Conservation (phyloP, 345 rosid species). For the Physaria fendleri region DNA sequence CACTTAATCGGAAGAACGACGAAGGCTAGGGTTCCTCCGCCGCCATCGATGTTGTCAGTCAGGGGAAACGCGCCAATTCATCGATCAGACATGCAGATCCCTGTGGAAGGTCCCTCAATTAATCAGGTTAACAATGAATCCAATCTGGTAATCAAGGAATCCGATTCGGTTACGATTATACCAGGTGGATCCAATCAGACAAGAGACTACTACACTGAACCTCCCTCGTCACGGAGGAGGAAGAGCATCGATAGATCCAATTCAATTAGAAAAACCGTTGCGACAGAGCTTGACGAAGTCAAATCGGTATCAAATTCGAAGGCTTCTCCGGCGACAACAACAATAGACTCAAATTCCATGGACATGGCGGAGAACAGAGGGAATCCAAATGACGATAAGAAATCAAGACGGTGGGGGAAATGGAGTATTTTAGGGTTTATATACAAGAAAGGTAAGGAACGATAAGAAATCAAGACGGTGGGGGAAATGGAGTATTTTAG, state of each 20-base stretch:
- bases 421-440: slow-evolving; percentile 85
- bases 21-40: slow-evolving; percentile 42
- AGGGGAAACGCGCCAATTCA: slow-evolving; percentile 59
- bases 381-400: slow-evolving; percentile 43
- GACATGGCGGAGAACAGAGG: slow-evolving; percentile 32
- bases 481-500: slow-evolving; percentile 88
- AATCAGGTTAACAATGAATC: not conserved
- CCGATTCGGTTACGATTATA: slow-evolving; percentile 31
- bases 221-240: slow-evolving; percentile 67
- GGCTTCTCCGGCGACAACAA: slow-evolving; percentile 48
- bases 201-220: slow-evolving; percentile 77
- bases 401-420: slow-evolving; percentile 51
- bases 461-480: slow-evolving; percentile 73
- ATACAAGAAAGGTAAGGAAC: slow-evolving; percentile 56
- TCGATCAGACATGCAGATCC: slow-evolving; percentile 64
- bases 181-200: slow-evolving; percentile 94
- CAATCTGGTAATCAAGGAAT: slow-evolving; percentile 29
- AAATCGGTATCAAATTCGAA: slow-evolving; percentile 62
- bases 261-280: slow-evolving; percentile 64
- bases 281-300: slow-evolving; percentile 69
- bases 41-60: slow-evolving; percentile 80
- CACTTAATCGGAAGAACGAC: slow-evolving; percentile 46
- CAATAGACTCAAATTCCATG: slow-evolving; percentile 47
- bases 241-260: slow-evolving; percentile 82
- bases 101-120: slow-evolving; percentile 41